Conservation (phyloP, 2,329 filamentous ascomycete species). For the Pestalotiopsis sp. region DNA sequence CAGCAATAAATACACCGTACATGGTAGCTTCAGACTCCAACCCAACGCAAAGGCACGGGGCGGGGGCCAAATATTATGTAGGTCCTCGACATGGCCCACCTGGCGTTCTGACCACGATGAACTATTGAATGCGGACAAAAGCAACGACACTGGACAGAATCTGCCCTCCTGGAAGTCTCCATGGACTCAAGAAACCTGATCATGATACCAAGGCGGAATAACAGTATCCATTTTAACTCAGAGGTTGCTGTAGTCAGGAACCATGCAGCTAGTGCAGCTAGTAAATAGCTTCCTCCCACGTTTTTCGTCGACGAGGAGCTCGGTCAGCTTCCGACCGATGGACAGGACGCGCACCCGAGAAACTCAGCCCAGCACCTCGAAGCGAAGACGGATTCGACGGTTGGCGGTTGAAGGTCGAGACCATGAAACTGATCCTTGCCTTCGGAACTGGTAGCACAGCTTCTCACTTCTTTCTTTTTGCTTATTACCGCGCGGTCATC, state of each 20-base stretch:
- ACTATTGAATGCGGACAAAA: too few species aligned
- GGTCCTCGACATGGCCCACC: not conserved
- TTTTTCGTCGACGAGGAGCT: not conserved
- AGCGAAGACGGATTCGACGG: not conserved
- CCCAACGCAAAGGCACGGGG: not conserved
- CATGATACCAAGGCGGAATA: not conserved
- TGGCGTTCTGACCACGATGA: too few species aligned
- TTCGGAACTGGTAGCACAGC: not conserved
- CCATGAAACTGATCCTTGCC: not conserved
- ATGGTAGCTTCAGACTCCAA: not conserved
- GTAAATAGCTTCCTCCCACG: not conserved
- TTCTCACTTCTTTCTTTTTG: not conserved
- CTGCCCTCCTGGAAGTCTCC: too few species aligned
- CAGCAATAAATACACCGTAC: not conserved
- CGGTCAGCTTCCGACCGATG: not conserved
- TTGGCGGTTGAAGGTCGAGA: not conserved
- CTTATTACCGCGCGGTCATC: not conserved
- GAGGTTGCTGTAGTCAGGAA: not conserved
- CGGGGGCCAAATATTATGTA: not conserved
- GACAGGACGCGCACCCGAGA: not conserved
- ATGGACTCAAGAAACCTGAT: too few species aligned
- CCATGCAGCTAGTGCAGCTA: not conserved
- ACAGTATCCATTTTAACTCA: not conserved
- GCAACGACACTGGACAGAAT: too few species aligned
- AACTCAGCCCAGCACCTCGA: not conserved